Percentiles rank a stretch among this genome's conserved stretches.
These are phyloP conservation scores for Monosporascus sp. DNA, from an alignment of 2,329 filamentous ascomycete genomes.

Conservation along the genomic window DNA sequence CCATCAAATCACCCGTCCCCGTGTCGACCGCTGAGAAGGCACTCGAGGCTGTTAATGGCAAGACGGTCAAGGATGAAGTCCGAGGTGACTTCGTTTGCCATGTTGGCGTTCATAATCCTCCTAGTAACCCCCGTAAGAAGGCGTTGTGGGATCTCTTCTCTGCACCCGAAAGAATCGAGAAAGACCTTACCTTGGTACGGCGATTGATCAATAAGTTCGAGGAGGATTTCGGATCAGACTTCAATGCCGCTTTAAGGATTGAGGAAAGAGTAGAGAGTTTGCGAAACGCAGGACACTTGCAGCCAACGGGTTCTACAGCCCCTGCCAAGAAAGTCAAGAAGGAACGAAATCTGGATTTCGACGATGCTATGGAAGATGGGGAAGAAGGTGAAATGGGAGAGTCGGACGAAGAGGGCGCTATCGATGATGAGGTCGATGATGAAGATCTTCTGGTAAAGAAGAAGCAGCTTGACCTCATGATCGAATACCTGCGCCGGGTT, in stretches of 20 bases:
- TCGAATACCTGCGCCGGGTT: conserved; percentile 92
- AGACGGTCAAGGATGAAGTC: conserved; percentile 91
- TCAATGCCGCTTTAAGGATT: conserved; percentile 73
- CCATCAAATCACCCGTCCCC: conserved; percentile 43
- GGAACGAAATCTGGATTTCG: conserved; percentile 53
- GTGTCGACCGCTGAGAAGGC: conserved; percentile 73
- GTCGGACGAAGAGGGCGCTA: conserved; percentile 74
- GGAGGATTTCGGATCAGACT: conserved; percentile 70
- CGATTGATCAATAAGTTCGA: conserved; percentile 82
- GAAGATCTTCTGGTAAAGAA: conserved; percentile 88
- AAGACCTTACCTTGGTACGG: conserved; percentile 78
- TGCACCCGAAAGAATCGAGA: conserved; percentile 85
- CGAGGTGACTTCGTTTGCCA: conserved; percentile 97
- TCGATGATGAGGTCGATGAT: conserved; percentile 80
- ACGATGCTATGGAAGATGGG: conserved; percentile 56
- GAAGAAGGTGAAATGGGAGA: conserved; percentile 66
- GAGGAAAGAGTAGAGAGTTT: conserved; percentile 83
- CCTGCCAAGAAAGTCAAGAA: conserved; percentile 58
- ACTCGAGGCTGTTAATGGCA: conserved; percentile 90
- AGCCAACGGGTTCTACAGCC: conserved; percentile 53
- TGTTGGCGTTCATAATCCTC: conserved; percentile 90
- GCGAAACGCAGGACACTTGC: conserved; percentile 68
- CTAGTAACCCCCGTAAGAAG: conserved; percentile 82
- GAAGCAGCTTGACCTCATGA: conserved; percentile 92
- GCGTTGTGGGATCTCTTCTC: conserved; percentile 96